Base-by-base conservation (phyloP, 1,139 yeast genomes). In the Kodamaea anthophila region DNA sequence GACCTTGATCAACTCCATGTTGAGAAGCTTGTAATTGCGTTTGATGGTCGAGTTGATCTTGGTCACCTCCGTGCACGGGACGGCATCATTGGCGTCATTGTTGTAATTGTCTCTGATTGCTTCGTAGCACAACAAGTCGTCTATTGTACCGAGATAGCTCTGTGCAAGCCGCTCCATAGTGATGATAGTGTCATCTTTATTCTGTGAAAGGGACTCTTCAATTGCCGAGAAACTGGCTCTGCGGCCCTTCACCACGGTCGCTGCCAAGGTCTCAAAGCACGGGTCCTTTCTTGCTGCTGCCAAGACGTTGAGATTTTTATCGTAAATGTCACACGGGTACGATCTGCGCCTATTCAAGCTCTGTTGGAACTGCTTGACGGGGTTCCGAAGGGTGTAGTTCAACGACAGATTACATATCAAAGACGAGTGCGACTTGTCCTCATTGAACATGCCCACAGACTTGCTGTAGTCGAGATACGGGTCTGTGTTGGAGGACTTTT, bases 201-300 rank as follows among this genome's bases (percentile, higher is more conserved):
- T 15, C 21, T 21, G 18, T 8, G 53, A 42, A 2, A 65, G 38
- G 1, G 51, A 46, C 4, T 59, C 60, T 22, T 70, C 74, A 8
- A 73, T 51, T 14, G 52, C 41, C 2, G 81, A 67, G 27, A 61
- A 59, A 36, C 81, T 72, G 24, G 51, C 43, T 28, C 65, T 52
- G 31, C 68, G 39, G 10, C 38, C 29, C 12, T 32, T 6, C 18
- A 15, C 5, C n/a, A 9, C n/a, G 8, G 18, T 16, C 9, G 6
- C 8, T 16, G 18, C 18, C 29, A 6, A 15, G 15, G 21, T 18
- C 24, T 26, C 14, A 26, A 15, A 13, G 26, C 25, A 12, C 9
- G 19, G 20, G 12, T 36, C 41, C 23, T 37, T 51, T 40, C 34
- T 45, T 5, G 38, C 34, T 14, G 39, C 37, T 24, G 51, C 62